A percentile compares a stretch with the other conserved stretches of the same genome.
Evolutionary conservation across 2,329 filamentous ascomycete species (phyloP).

Genomic region (Didymella pinodella): DNA sequence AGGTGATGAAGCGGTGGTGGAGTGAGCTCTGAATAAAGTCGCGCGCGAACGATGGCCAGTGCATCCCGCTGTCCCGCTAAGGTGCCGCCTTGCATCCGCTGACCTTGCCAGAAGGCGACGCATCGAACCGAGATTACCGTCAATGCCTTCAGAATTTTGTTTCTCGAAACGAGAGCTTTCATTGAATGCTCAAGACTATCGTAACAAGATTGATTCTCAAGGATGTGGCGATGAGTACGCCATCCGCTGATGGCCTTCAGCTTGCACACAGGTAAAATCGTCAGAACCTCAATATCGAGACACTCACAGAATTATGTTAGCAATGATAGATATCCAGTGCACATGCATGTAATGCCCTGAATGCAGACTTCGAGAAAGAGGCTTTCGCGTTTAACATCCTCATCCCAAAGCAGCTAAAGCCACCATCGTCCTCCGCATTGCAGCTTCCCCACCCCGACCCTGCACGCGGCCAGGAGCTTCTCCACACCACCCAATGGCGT

Average conservation of each 20-base stretch:
- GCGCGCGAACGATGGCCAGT: conserved; percentile 16
- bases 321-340: neutral
- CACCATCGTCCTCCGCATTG: conserved; percentile 25
- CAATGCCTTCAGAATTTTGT: neutral
- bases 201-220: neutral
- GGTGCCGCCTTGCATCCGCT: conserved; percentile 1
- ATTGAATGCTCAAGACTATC: neutral
- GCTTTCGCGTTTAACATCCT: neutral
- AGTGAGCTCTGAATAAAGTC: conserved; percentile 39
- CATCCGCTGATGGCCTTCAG: neutral
- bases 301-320: neutral
- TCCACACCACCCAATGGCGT: conserved; percentile 33
- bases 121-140: neutral
- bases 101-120: neutral
- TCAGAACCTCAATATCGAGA: no score
- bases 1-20: conserved; percentile 22
- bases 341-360: neutral
- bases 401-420: conserved; percentile 27
- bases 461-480: conserved; percentile 5
- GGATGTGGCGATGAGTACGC: neutral
- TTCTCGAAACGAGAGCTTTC: neutral
- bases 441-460: conserved; percentile 12
- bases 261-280: neutral
- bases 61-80: conserved; percentile 9
- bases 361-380: neutral